Evolutionary conservation across 495 filamentous ascomycete species (phyloP), one percentile per base, ranked within the genome.

Genomic region (Penicillium ochrochloron): DNA sequence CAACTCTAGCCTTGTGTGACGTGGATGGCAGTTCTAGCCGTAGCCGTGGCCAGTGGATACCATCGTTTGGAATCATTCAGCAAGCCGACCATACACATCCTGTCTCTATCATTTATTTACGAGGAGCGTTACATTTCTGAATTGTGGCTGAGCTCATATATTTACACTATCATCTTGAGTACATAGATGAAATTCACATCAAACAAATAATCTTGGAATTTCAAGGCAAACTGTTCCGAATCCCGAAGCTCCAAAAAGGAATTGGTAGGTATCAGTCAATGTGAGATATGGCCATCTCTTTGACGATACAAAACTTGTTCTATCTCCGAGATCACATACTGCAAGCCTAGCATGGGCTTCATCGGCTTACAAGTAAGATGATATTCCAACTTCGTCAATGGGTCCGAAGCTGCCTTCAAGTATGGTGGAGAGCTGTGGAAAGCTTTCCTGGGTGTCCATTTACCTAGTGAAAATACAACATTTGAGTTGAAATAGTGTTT

Each of bases 271-370:
- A n/a, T 19, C 4, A 44, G 12, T 9, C n/a, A 44, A 44, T n/a
- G n/a, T 17, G 39, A 19, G 5, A 19, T 7, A 6, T 44, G 41
- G 4, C 17, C 17, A 17, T 44, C 17, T 44, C 4, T 44, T 8
- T 9, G 2, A 33, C 31, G 8, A 37, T 11, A 12, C 35, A 37
- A 37, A 11, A 10, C 12, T 37, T 10, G 14, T 37, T 37, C 29
- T 6, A 52, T 10, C 29, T 52, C 48, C 27, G 29, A 12, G 23
- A 52, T 8, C 5, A 52, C 8, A 21, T 52, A n/a, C n/a, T n/a
- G n/a, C n/a, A 52, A 52, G 23, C 27, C 48, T 14, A 21, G 48
- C 48, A 23, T 29, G 48, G 48, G 48, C 23, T 52, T 52, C 27
- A 25, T 53, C 51, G 33, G 29, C 19, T 10, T 10, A 54, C 8